Percentiles rank a stretch among this genome's conserved stretches.
These are phyloP conservation scores for Trichosanthes truncata DNA, from an alignment of 306 rosid genomes.

Conservation along the genomic window DNA sequence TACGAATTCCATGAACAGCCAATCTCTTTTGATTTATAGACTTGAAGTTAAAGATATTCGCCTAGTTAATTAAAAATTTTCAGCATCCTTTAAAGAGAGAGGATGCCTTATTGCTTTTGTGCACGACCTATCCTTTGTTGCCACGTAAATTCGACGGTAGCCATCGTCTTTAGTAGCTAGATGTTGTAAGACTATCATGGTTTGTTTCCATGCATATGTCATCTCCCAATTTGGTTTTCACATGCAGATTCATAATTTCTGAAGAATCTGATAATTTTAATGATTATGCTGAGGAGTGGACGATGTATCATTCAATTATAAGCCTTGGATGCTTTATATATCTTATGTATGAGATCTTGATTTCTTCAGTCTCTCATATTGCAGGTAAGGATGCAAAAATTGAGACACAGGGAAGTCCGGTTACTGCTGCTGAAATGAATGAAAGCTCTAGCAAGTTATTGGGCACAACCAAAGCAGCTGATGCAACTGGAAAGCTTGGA, in stretches of 20 bases:
- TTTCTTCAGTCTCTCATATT: neutral
- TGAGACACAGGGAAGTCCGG: constrained; percentile 29
- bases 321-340: neutral
- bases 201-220: neutral
- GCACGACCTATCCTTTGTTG: neutral
- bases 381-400: constrained; percentile 57
- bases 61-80: neutral
- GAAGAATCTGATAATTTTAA: neutral
- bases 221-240: neutral
- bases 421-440: constrained; percentile 30
- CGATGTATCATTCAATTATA: neutral
- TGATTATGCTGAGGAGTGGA: neutral
- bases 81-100: neutral
- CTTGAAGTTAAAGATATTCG: neutral
- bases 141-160: neutral
- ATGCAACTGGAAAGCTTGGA: constrained; percentile 33
- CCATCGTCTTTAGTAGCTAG: neutral
- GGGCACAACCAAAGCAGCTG: constrained; percentile 21
- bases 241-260: neutral
- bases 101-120: neutral
- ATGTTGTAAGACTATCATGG: neutral
- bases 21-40: neutral
- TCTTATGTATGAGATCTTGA: neutral
- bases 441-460: constrained; percentile 19
- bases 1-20: neutral